Evolutionary conservation across 495 filamentous ascomycete genomes (phyloP).

Genomic region (Xylaria curta): DNA sequence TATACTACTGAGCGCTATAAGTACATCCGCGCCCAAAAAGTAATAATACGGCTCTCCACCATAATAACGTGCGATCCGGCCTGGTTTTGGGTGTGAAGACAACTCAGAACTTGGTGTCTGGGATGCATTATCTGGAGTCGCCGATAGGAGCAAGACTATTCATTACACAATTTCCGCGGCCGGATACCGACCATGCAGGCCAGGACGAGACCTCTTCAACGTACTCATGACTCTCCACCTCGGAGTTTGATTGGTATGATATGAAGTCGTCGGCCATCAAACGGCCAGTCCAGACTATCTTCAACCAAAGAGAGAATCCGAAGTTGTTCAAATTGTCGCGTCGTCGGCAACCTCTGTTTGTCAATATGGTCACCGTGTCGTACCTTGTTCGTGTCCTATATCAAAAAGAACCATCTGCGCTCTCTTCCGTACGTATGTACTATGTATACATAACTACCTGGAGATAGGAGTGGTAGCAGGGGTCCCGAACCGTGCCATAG

Average conservation of each 20-base stretch:
- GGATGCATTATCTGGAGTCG: conserved; percentile 12
- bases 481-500: conserved; percentile 12
- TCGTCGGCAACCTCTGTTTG: conserved; percentile 21
- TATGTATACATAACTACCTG: conserved; percentile 1
- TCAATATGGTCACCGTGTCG: conserved; percentile 13
- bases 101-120: conserved; percentile 1
- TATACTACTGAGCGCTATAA: conserved; percentile 4
- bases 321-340: conserved; percentile 18
- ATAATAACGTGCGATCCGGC: not conserved
- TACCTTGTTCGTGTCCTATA: conserved; percentile 12
- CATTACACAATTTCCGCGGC: conserved; percentile 20
- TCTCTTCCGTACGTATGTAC: not conserved
- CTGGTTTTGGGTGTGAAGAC: conserved; percentile 22
- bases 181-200: conserved; percentile 23
- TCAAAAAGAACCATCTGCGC: not conserved
- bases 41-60: conserved; percentile 6
- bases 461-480: conserved; percentile 13
- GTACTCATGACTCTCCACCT: conserved; percentile 7
- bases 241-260: conserved; percentile 21
- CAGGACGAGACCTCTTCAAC: conserved; percentile 8
- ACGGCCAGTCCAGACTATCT: not conserved
- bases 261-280: not conserved
- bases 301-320: not conserved
- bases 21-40: conserved; percentile 12
- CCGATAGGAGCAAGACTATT: conserved; percentile 8